Conservation (phyloP, 306 rosid genomes). For the Comarum palustre region DNA sequence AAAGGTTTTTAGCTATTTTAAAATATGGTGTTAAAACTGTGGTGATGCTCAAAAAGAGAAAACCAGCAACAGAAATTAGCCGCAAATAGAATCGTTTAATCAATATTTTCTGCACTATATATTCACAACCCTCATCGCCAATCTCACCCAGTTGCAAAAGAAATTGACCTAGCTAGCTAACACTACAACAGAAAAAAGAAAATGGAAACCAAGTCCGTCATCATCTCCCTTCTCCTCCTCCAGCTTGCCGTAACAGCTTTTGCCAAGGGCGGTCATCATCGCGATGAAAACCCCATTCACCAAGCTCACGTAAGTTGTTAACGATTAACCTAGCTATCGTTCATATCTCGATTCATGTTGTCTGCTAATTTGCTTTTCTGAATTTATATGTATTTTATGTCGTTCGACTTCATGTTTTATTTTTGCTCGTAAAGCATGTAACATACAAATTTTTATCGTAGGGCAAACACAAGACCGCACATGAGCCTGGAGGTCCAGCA, state of each 20-base stretch:
- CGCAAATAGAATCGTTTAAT: neutral
- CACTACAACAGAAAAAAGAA: neutral
- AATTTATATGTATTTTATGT: neutral
- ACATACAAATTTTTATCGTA: neutral
- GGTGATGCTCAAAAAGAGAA: neutral
- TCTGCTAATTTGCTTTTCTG: neutral
- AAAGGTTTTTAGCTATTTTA: neutral
- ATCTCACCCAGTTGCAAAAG: neutral
- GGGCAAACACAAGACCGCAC: neutral
- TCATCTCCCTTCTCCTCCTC: neutral
- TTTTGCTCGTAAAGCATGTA: neutral
- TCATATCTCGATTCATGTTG: neutral
- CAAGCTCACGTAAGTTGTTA: neutral
- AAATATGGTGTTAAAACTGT: neutral
- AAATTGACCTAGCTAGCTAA: neutral
- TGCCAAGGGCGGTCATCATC: neutral
- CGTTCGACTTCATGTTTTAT: neutral
- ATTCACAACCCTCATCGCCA: neutral
- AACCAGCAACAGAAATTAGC: neutral
- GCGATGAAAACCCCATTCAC: neutral
- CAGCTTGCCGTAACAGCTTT: neutral
- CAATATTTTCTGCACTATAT: neutral
- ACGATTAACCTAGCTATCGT: neutral
- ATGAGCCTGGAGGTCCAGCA: neutral
- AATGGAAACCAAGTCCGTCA: neutral